Percentiles rank a stretch among this genome's conserved stretches.
phyloP scores from a whole-genome alignment of 2,329 filamentous ascomycete genomes.

The Zarea fungicola region DNA sequence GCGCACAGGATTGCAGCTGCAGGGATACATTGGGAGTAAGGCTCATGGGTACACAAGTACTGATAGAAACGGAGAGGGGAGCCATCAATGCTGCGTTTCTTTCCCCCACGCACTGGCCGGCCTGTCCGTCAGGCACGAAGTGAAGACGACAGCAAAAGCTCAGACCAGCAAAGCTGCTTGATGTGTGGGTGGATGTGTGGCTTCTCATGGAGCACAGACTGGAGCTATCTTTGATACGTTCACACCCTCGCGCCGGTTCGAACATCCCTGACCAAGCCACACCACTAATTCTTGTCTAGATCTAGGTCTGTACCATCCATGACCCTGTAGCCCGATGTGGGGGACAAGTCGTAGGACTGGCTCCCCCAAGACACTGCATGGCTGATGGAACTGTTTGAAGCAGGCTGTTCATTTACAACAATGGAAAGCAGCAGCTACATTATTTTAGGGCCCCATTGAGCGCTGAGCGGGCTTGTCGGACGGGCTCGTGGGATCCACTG shows the following conservation, averaged over 20 bases:
- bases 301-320: constrained; percentile 4
- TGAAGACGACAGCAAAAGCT: neutral
- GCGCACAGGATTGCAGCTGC: constrained; percentile 2
- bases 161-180: constrained; percentile 1
- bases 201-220: neutral
- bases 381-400: neutral
- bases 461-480: neutral
- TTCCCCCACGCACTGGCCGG: constrained; percentile 8
- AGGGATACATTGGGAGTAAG: neutral
- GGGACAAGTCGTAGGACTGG: too few relatives aligned
- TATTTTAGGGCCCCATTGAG: neutral
- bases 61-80: neutral
- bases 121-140: constrained; percentile 1
- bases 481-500: constrained; percentile 8
- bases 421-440: constrained; percentile 6
- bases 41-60: neutral
- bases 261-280: too few relatives aligned
- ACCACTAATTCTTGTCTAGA: constrained; percentile 11
- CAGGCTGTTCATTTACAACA: constrained; percentile 1
- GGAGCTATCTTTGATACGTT: neutral
- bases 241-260: too few relatives aligned
- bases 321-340: constrained; percentile 9
- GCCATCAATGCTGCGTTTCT: neutral
- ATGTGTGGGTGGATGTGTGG: neutral
- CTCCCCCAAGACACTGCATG: neutral